phyloP scores from a whole-genome alignment of 129 eudicot genomes.

The Deinandra increscens region DNA sequence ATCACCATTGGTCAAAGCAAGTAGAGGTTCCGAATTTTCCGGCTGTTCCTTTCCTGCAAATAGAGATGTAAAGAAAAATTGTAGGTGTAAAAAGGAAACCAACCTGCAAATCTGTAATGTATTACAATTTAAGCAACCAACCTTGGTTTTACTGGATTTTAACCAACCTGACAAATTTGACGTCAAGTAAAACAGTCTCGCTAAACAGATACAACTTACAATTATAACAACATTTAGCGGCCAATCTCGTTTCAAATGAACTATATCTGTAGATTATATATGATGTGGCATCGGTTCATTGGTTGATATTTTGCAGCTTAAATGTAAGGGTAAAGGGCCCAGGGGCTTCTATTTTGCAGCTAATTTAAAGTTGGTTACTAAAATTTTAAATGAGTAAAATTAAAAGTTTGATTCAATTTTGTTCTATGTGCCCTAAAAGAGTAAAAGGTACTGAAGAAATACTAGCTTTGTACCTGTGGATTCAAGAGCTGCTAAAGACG shows the following conservation, averaged over 20 bases:
- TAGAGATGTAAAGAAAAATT: neutral
- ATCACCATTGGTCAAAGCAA: conserved; percentile 6
- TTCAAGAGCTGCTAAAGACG: conserved; percentile 28
- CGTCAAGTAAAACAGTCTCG: neutral
- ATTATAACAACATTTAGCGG: neutral
- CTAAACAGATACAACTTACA: neutral
- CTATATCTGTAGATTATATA: neutral
- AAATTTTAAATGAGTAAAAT: too few relatives aligned
- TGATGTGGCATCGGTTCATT: neutral
- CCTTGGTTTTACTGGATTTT: neutral
- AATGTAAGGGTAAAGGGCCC: too few relatives aligned
- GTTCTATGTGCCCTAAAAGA: too few relatives aligned
- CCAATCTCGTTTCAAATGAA: neutral
- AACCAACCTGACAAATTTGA: neutral
- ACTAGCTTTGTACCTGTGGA: conserved; percentile 36
- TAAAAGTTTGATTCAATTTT: too few relatives aligned
- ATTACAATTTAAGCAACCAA: neutral
- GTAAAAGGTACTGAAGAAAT: neutral
- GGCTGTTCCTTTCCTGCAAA: conserved; percentile 21
- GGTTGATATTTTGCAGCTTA: too few relatives aligned
- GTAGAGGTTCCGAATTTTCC: conserved; percentile 10
- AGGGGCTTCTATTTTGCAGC: too few relatives aligned
- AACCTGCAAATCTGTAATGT: neutral
- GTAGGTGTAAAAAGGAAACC: neutral
- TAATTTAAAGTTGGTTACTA: too few relatives aligned